Evolutionary conservation across 2,329 filamentous ascomycete species (phyloP).

Genomic region (Biscogniauxia mediterranea): DNA sequence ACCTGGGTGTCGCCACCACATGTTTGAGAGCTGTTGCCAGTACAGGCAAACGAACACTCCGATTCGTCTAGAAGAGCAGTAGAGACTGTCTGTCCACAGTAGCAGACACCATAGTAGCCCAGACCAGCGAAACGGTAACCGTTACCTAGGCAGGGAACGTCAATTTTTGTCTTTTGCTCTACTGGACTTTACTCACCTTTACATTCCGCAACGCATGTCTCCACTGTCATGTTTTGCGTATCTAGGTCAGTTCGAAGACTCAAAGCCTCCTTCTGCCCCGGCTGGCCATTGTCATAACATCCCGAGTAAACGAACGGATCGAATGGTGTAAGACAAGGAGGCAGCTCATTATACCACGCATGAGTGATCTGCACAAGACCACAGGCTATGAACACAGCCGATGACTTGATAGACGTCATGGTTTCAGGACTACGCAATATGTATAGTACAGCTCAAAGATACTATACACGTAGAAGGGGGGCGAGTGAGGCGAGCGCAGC

Average conservation of each 20-base stretch:
- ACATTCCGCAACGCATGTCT: slow-evolving; percentile 48
- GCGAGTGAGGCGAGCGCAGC: neutral
- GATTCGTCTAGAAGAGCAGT: slow-evolving; percentile 50
- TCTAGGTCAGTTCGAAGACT: slow-evolving; percentile 41
- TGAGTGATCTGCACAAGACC: slow-evolving; percentile 36
- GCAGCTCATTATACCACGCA: slow-evolving; percentile 44
- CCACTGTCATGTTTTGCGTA: slow-evolving; percentile 43
- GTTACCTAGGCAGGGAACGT: slow-evolving; percentile 38
- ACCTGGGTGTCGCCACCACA: slow-evolving; percentile 31
- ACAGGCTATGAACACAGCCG: slow-evolving; percentile 39
- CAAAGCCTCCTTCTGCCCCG: slow-evolving; percentile 33
- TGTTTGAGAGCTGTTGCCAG: slow-evolving; percentile 41
- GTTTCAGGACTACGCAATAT: neutral
- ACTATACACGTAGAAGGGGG: neutral
- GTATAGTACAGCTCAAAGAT: neutral
- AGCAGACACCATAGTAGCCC: slow-evolving; percentile 52
- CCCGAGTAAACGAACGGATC: slow-evolving; percentile 49
- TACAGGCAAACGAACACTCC: slow-evolving; percentile 58
- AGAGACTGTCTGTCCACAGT: slow-evolving; percentile 50
- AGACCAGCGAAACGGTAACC: slow-evolving; percentile 51
- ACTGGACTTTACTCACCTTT: slow-evolving; percentile 37
- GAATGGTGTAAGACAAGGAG: slow-evolving; percentile 44
- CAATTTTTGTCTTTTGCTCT: neutral
- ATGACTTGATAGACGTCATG: slow-evolving; percentile 35
- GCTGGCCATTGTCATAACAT: slow-evolving; percentile 43